Percentiles rank a stretch among this genome's conserved stretches.
Conservation (phyloP, 2,329 filamentous ascomycete species). For the Apiospora koreana region DNA sequence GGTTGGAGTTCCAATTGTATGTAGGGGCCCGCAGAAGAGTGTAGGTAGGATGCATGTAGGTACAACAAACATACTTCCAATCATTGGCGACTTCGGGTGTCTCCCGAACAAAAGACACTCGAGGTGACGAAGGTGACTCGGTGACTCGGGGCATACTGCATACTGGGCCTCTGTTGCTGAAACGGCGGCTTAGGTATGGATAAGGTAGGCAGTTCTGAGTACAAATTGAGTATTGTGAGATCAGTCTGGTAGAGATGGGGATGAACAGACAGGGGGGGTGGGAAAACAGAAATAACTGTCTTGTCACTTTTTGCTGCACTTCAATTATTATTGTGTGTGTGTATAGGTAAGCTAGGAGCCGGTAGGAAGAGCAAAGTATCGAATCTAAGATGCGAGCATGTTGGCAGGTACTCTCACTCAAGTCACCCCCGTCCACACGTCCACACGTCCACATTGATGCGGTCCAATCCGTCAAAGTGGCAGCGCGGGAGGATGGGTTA, state of each 20-base stretch:
- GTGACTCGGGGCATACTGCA: background rate
- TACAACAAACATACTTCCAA: background rate
- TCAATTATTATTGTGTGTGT: background rate
- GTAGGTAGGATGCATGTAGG: background rate
- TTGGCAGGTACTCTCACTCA: background rate
- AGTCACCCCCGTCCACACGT: background rate
- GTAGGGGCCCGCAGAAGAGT: background rate
- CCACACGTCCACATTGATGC: background rate
- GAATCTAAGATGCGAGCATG: background rate
- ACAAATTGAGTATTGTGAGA: slow-evolving; percentile 5
- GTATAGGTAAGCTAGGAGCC: background rate
- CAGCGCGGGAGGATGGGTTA: background rate
- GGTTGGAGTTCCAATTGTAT: no score
- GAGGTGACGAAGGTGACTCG: background rate
- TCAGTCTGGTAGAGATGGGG: background rate
- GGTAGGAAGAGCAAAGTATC: background rate
- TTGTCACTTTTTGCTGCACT: background rate
- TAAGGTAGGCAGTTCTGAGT: background rate
- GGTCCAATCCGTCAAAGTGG: background rate
- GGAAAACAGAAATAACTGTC: background rate
- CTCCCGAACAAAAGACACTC: background rate
- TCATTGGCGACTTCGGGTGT: background rate
- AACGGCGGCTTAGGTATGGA: background rate
- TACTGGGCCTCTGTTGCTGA: background rate
- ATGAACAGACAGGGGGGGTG: background rate